Base-by-base conservation (phyloP, 257 asterid species). In the Forsythia suspensa region DNA sequence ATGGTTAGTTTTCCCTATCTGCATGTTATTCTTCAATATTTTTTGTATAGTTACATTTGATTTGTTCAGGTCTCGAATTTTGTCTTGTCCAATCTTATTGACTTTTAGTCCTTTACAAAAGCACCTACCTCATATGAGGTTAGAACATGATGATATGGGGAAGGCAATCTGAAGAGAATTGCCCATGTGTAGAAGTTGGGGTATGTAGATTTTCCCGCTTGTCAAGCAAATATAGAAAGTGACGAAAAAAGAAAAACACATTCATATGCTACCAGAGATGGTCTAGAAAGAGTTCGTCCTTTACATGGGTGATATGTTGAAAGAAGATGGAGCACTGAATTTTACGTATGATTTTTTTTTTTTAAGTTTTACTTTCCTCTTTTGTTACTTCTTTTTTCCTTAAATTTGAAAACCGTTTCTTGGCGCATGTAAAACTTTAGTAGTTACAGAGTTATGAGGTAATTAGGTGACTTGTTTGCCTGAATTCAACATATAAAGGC, bases 191-290 rank as follows among this genome's bases (percentile, higher is more conserved):
- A 79, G 85, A 85, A 77, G 80, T 89, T 76, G 90, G 90, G 86
- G 76, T 87, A 75, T 87, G 85, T 89, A 82, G 72, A 63, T 76
- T 84, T 80, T 74, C 84, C 72, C 85, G 75, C 77, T 81, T 80
- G 78, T 83, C 81, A 76, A 86, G 84, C 84, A 78, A 83, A 59
- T 61, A 94, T 94, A 97, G 93, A 87, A 89, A 90, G 91, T 94
- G 93, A 92, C 77, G 82, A 86, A 88, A 80, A 73, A 52, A 84
- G 87, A 65, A 74, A 78, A 76, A 74, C 87, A 20, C 79, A 80
- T 80, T 80, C 94, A 78, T 94, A 89, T 80, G 84, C 86, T 80
- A 80, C 81, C 77, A 87, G 87, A 77, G 87, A 73, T 79, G 86
- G 83, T 77, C 69, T 80, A 43, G 85, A 80, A 29, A 84, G 85